Percentiles rank a stretch among this genome's conserved stretches.
phyloP scores from a whole-genome alignment of 306 rosid species.

The Vigna mungo region DNA sequence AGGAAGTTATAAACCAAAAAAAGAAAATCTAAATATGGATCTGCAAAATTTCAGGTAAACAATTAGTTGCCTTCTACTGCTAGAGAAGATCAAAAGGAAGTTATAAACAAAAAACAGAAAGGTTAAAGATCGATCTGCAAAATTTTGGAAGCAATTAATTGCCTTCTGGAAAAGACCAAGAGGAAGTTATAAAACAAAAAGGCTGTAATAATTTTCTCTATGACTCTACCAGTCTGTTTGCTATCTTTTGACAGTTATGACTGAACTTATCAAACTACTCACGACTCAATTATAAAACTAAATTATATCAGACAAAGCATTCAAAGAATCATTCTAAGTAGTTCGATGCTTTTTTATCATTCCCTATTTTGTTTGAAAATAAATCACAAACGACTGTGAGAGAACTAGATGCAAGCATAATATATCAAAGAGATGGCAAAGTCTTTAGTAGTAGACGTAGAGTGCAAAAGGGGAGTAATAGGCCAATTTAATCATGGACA shows the following conservation, averaged over 20 bases:
- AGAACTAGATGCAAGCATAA: constrained; percentile 30
- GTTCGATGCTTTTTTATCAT: background rate
- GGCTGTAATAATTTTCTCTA: constrained; percentile 8
- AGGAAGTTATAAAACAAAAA: constrained; percentile 9
- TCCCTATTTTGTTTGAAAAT: constrained; percentile 12
- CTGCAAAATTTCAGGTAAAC: constrained; percentile 59
- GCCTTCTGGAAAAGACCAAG: constrained; percentile 19
- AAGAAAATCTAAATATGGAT: constrained; percentile 60
- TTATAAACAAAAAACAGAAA: constrained; percentile 4
- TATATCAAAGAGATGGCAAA: background rate
- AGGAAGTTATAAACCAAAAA: constrained; percentile 7
- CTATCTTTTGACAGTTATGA: background rate
- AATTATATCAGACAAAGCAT: background rate
- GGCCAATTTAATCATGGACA: constrained; percentile 9
- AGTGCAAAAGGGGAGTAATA: constrained; percentile 5
- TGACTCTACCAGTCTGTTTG: background rate
- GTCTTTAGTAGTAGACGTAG: background rate
- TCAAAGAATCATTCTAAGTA: background rate
- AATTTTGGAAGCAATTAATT: constrained; percentile 37
- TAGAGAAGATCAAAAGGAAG: constrained; percentile 1
- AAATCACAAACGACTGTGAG: background rate
- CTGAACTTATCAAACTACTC: constrained; percentile 21
- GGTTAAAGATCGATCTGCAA: constrained; percentile 77
- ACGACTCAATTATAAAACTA: background rate
- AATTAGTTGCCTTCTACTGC: constrained; percentile 17